A percentile compares a stretch with the other conserved stretches of the same genome.
These are phyloP conservation scores for Blastobotrys aristatus DNA, from an alignment of 1,139 yeast genomes.

Conservation along the genomic window DNA sequence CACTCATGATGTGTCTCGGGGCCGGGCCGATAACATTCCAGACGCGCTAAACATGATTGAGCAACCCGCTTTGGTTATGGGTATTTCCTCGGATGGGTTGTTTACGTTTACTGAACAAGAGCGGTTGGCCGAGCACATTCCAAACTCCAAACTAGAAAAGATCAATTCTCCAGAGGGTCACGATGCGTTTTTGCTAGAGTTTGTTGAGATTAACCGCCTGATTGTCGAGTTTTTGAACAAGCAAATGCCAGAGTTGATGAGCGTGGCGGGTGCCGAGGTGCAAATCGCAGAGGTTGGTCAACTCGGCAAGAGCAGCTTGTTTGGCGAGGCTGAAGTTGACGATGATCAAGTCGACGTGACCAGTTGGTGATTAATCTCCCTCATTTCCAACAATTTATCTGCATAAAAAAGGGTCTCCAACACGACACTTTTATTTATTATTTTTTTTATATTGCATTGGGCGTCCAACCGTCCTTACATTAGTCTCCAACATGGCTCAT, in stretches of 20 bases:
- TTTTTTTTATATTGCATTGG: background rate
- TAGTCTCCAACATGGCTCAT: too few species aligned
- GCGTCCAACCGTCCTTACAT: background rate
- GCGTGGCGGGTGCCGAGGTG: constrained; percentile 45
- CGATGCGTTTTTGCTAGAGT: constrained; percentile 91
- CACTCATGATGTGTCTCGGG: constrained; percentile 89
- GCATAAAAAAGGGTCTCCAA: background rate
- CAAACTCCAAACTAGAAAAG: constrained; percentile 60
- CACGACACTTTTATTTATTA: background rate
- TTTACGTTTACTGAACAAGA: constrained; percentile 92
- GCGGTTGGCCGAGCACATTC: constrained; percentile 68
- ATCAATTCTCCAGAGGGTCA: constrained; percentile 96
- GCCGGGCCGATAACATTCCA: constrained; percentile 50
- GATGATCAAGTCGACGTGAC: constrained; percentile 55
- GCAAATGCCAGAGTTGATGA: constrained; percentile 54
- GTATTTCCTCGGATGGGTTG: constrained; percentile 86
- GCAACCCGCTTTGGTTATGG: constrained; percentile 79
- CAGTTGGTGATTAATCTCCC: constrained; percentile 55
- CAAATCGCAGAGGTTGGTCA: constrained; percentile 47
- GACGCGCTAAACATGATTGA: constrained; percentile 51
- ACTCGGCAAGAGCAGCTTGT: constrained; percentile 62
- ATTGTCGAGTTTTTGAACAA: constrained; percentile 59
- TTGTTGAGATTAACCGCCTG: constrained; percentile 69
- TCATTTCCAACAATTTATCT: too few species aligned
- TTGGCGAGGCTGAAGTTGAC: constrained; percentile 77